Conservation (phyloP, 2,329 filamentous ascomycete species). For the Monosporascus cannonballus region DNA sequence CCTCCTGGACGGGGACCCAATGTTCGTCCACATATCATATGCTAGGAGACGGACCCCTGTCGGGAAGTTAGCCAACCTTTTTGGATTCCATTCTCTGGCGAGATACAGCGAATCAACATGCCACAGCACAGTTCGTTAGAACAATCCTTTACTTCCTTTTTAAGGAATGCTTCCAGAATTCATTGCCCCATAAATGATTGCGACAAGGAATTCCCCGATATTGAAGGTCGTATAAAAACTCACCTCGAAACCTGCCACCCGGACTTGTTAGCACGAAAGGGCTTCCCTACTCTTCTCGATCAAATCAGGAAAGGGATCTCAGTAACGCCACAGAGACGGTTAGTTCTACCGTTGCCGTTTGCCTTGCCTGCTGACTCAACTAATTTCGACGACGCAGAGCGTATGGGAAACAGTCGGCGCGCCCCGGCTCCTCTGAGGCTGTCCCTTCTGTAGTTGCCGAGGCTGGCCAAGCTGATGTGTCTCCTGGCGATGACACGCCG, state of each 20-base stretch:
- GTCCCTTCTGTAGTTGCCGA: neutral
- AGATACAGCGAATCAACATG: neutral
- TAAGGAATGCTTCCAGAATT: neutral
- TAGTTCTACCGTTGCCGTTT: neutral
- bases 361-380: neutral
- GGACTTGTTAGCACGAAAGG: neutral
- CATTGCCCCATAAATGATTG: neutral
- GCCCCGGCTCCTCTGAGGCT: neutral
- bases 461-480: neutral
- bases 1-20: too few species aligned
- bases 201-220: neutral
- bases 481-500: neutral
- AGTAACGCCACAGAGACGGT: neutral
- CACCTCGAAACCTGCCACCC: neutral
- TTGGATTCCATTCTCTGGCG: too few species aligned
- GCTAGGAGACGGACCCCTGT: too few species aligned
- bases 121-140: neutral
- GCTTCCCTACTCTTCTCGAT: neutral
- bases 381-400: neutral
- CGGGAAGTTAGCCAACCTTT: too few species aligned
- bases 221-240: neutral
- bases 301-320: neutral
- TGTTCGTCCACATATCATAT: too few species aligned
- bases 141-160: neutral
- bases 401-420: neutral